Evolutionary conservation across 192 early-diverging fungal genomes (phyloP).

Genomic region (Rhizoclosmatium globosum): DNA sequence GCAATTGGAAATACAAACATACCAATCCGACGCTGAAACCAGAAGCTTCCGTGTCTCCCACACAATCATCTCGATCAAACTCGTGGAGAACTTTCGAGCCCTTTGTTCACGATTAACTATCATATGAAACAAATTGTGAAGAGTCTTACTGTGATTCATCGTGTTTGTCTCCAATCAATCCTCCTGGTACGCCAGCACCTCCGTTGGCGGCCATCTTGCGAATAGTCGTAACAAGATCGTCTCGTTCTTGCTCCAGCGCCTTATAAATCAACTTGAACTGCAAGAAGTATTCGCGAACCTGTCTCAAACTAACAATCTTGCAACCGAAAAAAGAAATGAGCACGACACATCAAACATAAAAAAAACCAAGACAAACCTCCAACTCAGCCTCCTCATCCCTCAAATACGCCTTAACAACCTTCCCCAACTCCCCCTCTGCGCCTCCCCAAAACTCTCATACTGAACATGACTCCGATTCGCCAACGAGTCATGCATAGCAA

Average conservation of each 20-base stretch:
- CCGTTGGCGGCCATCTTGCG: constrained; percentile 22
- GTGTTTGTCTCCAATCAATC: constrained; percentile 5
- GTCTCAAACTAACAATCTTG: constrained; percentile 63
- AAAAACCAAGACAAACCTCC: constrained; percentile 47
- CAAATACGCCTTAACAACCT: constrained; percentile 56
- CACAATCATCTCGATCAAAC: constrained; percentile 60
- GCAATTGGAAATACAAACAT: too few species aligned
- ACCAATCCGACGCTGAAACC: constrained; percentile 70
- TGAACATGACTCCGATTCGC: constrained; percentile 64
- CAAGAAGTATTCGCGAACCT: constrained; percentile 59
- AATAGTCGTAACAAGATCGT: constrained; percentile 33
- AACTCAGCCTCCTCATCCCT: constrained; percentile 63
- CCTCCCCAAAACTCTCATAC: constrained; percentile 65
- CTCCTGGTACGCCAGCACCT: constrained; percentile 1
- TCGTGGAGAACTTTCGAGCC: constrained; percentile 25
- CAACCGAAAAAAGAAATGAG: not conserved
- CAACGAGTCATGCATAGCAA: constrained; percentile 69
- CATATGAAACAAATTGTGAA: not conserved
- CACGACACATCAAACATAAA: constrained; percentile 9
- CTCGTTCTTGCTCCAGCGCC: constrained; percentile 52
- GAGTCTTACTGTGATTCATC: constrained; percentile 1
- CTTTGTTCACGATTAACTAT: not conserved
- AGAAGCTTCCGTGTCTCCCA: constrained; percentile 64
- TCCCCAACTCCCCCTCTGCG: constrained; percentile 58
- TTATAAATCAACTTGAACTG: constrained; percentile 63